Conservation (phyloP, 108 stramenopile species). For the Fistulifera solaris region DNA sequence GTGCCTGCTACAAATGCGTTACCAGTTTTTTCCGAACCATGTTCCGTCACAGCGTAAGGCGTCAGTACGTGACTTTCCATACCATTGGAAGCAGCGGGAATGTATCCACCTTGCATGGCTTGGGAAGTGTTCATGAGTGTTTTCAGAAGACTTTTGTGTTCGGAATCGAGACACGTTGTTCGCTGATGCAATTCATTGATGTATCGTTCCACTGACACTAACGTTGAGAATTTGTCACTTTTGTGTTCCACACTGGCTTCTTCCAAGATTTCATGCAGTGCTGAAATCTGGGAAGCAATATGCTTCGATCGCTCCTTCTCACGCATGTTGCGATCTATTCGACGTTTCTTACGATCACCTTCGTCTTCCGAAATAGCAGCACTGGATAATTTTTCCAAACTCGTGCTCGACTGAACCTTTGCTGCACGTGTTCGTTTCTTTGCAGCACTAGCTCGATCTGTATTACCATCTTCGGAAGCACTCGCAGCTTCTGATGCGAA, state of each 20-base stretch:
- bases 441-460: neutral
- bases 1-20: constrained; percentile 51
- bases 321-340: constrained; percentile 62
- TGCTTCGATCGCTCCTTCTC: constrained; percentile 72
- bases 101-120: constrained; percentile 31
- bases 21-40: constrained; percentile 27
- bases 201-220: constrained; percentile 64
- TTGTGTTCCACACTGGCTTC: constrained; percentile 55
- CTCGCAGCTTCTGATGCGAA: too few relatives aligned
- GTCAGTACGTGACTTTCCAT: neutral
- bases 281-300: constrained; percentile 62
- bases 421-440: neutral
- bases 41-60: constrained; percentile 6
- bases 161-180: constrained; percentile 44
- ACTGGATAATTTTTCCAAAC: neutral
- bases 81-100: constrained; percentile 6
- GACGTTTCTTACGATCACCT: constrained; percentile 38
- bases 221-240: constrained; percentile 65
- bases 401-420: neutral
- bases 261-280: constrained; percentile 41
- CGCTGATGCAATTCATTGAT: constrained; percentile 52
- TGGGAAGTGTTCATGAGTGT: constrained; percentile 51
- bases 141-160: constrained; percentile 57
- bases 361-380: constrained; percentile 64
- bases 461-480: neutral